These are phyloP conservation scores for Cyamopsis tetragonoloba DNA, from an alignment of 306 rosid species.

Conservation along the genomic window DNA sequence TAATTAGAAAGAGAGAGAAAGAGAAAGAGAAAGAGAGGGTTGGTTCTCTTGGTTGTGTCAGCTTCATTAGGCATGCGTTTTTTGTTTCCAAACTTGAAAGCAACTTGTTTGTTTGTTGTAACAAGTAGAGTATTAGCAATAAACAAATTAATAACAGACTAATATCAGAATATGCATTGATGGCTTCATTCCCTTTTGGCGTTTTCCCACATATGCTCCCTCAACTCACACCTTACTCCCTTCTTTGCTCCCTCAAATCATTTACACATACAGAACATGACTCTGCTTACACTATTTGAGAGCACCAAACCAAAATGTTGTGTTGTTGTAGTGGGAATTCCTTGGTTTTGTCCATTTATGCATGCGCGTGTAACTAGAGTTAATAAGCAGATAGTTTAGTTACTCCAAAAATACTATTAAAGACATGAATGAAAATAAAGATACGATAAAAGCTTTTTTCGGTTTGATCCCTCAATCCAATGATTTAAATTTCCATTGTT, in stretches of 20 bases:
- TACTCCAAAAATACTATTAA: no score
- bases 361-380: neutral
- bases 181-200: slow-evolving; percentile 45
- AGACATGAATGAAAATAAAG: slow-evolving; percentile 35
- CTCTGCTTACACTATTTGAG: neutral
- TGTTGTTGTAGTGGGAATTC: slow-evolving; percentile 22
- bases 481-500: slow-evolving; percentile 37
- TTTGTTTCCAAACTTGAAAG: slow-evolving; percentile 43
- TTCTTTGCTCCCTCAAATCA: neutral
- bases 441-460: slow-evolving; percentile 33
- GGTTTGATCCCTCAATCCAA: slow-evolving; percentile 51
- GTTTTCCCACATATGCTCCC: slow-evolving; percentile 41
- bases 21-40: no score
- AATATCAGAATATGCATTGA: no score
- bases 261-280: neutral
- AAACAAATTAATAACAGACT: no score
- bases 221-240: slow-evolving; percentile 27
- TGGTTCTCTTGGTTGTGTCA: slow-evolving; percentile 53
- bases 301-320: slow-evolving; percentile 15
- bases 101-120: slow-evolving; percentile 28
- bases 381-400: no score
- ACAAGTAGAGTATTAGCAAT: no score
- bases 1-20: slow-evolving; percentile 29
- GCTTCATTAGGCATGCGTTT: slow-evolving; percentile 50
- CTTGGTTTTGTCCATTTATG: slow-evolving; percentile 12